phyloP scores from a whole-genome alignment of 768 basidiomycete genomes.

The Xerocomellus chrysenteron region DNA sequence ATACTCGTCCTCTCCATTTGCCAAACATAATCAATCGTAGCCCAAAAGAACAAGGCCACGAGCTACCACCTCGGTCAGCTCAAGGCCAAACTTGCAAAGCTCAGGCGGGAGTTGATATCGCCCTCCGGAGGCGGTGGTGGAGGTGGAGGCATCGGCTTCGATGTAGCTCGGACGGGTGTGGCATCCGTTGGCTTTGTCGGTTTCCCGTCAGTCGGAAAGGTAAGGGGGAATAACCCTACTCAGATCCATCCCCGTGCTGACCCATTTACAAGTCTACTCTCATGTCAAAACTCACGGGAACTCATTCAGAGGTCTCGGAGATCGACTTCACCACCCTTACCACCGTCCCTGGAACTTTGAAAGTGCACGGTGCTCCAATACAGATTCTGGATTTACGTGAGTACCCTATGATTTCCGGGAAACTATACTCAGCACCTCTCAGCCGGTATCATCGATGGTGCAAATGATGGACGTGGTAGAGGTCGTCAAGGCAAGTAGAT shows the following conservation, averaged over 20 bases:
- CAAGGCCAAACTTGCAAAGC: constrained; percentile 97
- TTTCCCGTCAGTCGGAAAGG: constrained; percentile 95
- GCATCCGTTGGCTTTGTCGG: constrained; percentile 94
- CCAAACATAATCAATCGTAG: constrained; percentile 39
- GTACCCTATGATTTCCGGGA: constrained; percentile 27
- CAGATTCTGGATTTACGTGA: constrained; percentile 90
- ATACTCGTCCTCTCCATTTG: constrained; percentile 9
- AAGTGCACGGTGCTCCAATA: constrained; percentile 94
- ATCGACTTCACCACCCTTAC: constrained; percentile 97
- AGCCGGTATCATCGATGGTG: constrained; percentile 98
- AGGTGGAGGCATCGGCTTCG: constrained; percentile 89
- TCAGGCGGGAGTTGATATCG: constrained; percentile 88
- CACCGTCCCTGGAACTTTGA: constrained; percentile 92
- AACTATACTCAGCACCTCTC: constrained; percentile 17
- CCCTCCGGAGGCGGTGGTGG: constrained; percentile 80
- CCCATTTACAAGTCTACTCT: constrained; percentile 65
- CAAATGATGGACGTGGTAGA: constrained; percentile 92
- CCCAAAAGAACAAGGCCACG: constrained; percentile 94
- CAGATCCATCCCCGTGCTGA: constrained; percentile 4
- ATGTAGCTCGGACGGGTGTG: constrained; percentile 97
- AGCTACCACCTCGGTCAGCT: constrained; percentile 96
- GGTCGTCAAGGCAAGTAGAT: constrained; percentile 80
- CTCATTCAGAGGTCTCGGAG: constrained; percentile 92
- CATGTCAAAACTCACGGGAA: constrained; percentile 96
- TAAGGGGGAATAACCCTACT: constrained; percentile 24